Base-by-base conservation (phyloP, 768 basidiomycete species). In the Fomitopsis serialis region DNA sequence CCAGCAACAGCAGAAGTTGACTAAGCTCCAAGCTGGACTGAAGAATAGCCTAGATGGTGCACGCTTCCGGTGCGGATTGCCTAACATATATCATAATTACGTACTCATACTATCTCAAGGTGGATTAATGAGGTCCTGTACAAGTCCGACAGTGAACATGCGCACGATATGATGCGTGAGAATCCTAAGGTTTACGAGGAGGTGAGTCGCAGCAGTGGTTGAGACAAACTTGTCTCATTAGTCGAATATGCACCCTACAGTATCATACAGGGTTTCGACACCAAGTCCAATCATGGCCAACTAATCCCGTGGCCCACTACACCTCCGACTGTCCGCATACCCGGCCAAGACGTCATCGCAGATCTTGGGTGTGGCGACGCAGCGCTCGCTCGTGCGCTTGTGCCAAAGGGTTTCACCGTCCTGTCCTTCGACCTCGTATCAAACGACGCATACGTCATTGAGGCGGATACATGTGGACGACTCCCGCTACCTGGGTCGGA, bases 361-460 rank as follows among this genome's bases (percentile, higher is more conserved):
- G 97, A 99, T 71, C 76, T 99, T 32, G 97, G 97, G 11, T 98
- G 94, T 61, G 97, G 97, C 23, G 95, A 98, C 66, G 97, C 94
- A 22, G 80, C 86, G 7, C 76, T 99, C 25, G 94, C 95, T 0
- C 82, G 79, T 37, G 74, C 79, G 2, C 77, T 99, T 32, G 70
- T 82, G 7, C 81, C 88, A 0, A 79, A 84, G 65, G 87, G 86
- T 24, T 69, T 82, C 61, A 78, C 70, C 29, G 88, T 89, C 21
- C 65, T 90, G 42, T 92, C 89, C 1, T 95, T 83, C 65, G 92
- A 95, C 67, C 75, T 94, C 32, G 79, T 90, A 6, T 85, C 88
- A 3, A 85, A 87, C 54, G 79, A 74, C 27, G 75, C 74, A 34
- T 94, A 79, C 68, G 89, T 98, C 25, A 74, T 89, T 19, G 92